Evolutionary conservation across 331 rosid species (phyloP).

Genomic region (Saraca asoca): DNA sequence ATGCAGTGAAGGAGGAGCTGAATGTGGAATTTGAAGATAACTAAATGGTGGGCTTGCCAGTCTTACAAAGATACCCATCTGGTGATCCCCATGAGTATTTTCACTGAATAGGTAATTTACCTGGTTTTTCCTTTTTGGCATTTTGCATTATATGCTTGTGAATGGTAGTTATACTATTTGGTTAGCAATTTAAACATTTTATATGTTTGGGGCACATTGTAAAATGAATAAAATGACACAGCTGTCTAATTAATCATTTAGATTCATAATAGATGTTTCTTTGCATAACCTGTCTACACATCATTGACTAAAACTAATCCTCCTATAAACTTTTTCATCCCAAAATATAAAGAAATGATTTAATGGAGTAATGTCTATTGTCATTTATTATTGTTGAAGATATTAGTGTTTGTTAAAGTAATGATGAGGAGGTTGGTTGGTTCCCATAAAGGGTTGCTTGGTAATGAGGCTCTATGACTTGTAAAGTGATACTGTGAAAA

Average conservation of each 20-base stretch:
- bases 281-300: not conserved
- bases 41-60: slow-evolving; percentile 42
- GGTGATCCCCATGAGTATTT: slow-evolving; percentile 50
- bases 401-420: slow-evolving; percentile 7
- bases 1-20: slow-evolving; percentile 56
- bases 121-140: not conserved
- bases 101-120: slow-evolving; percentile 56
- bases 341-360: not conserved
- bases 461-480: too few relatives aligned
- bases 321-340: slow-evolving; percentile 14
- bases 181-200: slow-evolving; percentile 6
- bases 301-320: slow-evolving; percentile 1
- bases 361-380: slow-evolving; percentile 2
- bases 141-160: slow-evolving; percentile 23
- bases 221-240: not conserved
- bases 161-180: slow-evolving; percentile 17
- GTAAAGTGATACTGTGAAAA: not conserved
- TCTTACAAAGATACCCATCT: slow-evolving; percentile 43
- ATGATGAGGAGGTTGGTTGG: not conserved
- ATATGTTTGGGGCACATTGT: not conserved
- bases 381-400: slow-evolving; percentile 3
- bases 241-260: slow-evolving; percentile 22
- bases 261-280: not conserved
- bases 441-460: not conserved
- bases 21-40: slow-evolving; percentile 39